Conservation (phyloP, 129 eudicot genomes). For the Deinandra increscens region DNA sequence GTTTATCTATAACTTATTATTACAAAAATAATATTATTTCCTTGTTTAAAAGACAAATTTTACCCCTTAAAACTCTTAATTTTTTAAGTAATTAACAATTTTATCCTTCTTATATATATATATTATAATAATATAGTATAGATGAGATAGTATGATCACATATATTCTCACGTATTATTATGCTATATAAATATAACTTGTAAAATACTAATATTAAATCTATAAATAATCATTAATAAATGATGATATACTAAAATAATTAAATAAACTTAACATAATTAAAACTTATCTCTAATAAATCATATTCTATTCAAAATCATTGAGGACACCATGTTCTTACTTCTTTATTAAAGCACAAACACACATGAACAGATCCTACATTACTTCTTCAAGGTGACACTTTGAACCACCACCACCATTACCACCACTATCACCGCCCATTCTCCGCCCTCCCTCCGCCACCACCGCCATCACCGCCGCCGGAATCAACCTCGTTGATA, state of each 20-base stretch:
- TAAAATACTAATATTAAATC: too few species aligned
- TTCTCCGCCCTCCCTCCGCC: too few species aligned
- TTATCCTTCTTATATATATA: too few species aligned
- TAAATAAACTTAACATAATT: constrained; percentile 40
- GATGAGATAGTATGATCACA: background rate
- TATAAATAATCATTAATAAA: too few species aligned
- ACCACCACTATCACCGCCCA: constrained; percentile 1
- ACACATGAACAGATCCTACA: constrained; percentile 56
- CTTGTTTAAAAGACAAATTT: too few species aligned
- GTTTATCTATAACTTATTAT: too few species aligned
- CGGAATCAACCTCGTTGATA: background rate
- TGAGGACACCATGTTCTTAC: constrained; percentile 37
- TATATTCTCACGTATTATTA: background rate
- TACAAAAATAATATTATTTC: too few species aligned
- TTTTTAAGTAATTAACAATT: too few species aligned
- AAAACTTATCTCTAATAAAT: constrained; percentile 35
- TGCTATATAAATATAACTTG: constrained; percentile 2
- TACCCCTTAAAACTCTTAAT: too few species aligned
- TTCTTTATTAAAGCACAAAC: constrained; percentile 35
- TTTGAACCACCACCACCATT: constrained; percentile 25
- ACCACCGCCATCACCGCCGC: constrained; percentile 13
- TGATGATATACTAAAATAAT: too few species aligned
- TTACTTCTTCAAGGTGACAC: constrained; percentile 44
- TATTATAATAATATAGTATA: background rate
- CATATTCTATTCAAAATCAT: constrained; percentile 39